phyloP scores from a whole-genome alignment of 2,329 filamentous ascomycete species.

The Fusarium avenaceum region DNA sequence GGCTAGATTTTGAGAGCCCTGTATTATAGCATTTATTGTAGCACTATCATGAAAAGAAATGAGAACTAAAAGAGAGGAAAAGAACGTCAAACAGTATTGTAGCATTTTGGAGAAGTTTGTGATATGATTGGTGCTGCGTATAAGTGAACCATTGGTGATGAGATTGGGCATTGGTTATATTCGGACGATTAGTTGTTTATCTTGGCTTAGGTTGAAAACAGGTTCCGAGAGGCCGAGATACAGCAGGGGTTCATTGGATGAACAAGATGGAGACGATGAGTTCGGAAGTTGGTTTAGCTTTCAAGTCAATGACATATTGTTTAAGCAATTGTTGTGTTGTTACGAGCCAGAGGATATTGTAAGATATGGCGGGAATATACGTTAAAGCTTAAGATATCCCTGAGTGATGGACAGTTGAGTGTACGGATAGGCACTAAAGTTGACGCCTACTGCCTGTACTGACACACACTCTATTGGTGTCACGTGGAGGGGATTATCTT shows the following conservation, averaged over 20 bases:
- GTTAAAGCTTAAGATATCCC: not conserved
- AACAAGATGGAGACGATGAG: conserved; percentile 6
- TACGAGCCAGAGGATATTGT: not conserved
- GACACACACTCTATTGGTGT: conserved; percentile 43
- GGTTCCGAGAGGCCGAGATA: conserved; percentile 14
- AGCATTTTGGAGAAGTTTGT: not conserved
- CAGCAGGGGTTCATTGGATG: conserved; percentile 29
- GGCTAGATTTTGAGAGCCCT: conserved; percentile 50
- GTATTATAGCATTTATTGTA: conserved; percentile 55
- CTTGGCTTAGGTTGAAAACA: conserved; percentile 13
- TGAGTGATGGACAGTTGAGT: not conserved
- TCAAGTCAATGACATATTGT: not conserved
- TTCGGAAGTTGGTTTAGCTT: conserved; percentile 6
- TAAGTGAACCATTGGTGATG: not conserved
- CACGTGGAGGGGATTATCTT: conserved; percentile 52
- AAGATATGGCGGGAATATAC: not conserved
- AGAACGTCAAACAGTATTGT: conserved; percentile 25
- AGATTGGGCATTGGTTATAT: not conserved
- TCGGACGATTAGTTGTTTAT: not conserved
- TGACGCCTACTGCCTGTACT: conserved; percentile 10
- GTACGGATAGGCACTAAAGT: not conserved
- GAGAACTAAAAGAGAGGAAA: conserved; percentile 36
- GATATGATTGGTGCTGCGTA: not conserved
- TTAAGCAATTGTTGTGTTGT: not conserved
- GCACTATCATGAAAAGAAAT: conserved; percentile 48